These are phyloP conservation scores for Phaeodactylum tricornutum DNA, from an alignment of 108 stramenopile genomes.

Conservation along the genomic window DNA sequence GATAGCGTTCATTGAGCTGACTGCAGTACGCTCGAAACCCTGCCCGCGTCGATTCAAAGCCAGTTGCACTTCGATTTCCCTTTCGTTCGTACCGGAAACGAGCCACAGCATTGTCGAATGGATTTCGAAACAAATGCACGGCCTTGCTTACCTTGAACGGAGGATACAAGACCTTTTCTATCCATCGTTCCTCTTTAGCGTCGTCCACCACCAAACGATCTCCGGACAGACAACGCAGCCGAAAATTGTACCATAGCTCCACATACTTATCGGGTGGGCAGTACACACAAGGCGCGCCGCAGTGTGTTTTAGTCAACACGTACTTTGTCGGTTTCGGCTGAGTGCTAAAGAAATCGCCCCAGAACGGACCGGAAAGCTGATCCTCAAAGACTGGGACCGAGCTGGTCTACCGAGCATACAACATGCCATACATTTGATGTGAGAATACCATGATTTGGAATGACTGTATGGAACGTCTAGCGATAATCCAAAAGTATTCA, in stretches of 20 bases:
- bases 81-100: slow-evolving; percentile 18
- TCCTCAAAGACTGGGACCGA: slow-evolving; percentile 27
- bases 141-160: slow-evolving; percentile 17
- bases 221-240: too few species aligned
- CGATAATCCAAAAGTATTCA: too few species aligned
- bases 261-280: slow-evolving; percentile 48
- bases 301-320: slow-evolving; percentile 74
- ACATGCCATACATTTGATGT: too few species aligned
- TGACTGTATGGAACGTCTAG: too few species aligned
- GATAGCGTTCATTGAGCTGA: neutral
- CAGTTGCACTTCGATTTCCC: slow-evolving; percentile 10
- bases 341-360: slow-evolving; percentile 22
- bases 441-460: too few species aligned
- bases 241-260: too few species aligned
- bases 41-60: slow-evolving; percentile 7
- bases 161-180: slow-evolving; percentile 25
- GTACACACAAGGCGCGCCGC: slow-evolving; percentile 36
- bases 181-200: slow-evolving; percentile 26
- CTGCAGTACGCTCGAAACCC: slow-evolving; percentile 33
- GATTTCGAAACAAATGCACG: slow-evolving; percentile 45
- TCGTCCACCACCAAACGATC: too few species aligned
- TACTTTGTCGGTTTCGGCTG: slow-evolving; percentile 18
- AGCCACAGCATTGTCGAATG: slow-evolving; percentile 51
- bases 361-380: slow-evolving; percentile 39
- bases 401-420: too few species aligned